Evolutionary conservation across 1,139 yeast genomes (phyloP).

Genomic region (Sugiyamaella paludigena): DNA sequence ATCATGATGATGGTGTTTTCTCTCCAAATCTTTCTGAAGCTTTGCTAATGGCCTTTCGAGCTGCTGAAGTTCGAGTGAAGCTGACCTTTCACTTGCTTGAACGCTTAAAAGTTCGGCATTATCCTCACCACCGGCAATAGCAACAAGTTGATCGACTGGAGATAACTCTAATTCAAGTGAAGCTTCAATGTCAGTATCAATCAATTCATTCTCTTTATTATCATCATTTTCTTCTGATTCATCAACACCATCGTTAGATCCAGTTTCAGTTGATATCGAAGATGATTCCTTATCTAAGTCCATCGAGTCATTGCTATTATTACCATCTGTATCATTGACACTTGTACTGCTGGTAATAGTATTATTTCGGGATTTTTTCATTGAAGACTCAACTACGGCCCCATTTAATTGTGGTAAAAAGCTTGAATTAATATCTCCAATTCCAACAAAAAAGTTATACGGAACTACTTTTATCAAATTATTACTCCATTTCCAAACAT

Average conservation of each 20-base stretch:
- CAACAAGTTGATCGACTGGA: constrained; percentile 28
- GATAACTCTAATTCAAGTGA: constrained; percentile 19
- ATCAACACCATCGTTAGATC: background rate
- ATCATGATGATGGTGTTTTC: constrained; percentile 40
- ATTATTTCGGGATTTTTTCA: constrained; percentile 13
- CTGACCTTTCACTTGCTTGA: constrained; percentile 53
- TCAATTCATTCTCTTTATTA: constrained; percentile 18
- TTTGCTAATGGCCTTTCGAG: constrained; percentile 80
- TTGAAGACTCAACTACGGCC: constrained; percentile 7
- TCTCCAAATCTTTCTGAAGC: constrained; percentile 71
- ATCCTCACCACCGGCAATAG: constrained; percentile 29
- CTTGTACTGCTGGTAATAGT: constrained; percentile 20
- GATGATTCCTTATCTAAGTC: constrained; percentile 7
- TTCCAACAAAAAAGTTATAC: constrained; percentile 92
- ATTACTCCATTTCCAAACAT: constrained; percentile 98
- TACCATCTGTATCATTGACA: constrained; percentile 28
- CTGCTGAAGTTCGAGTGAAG: constrained; percentile 63
- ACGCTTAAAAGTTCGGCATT: constrained; percentile 29
- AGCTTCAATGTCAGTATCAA: constrained; percentile 24
- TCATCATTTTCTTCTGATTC: constrained; percentile 1
- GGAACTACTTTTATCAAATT: constrained; percentile 91
- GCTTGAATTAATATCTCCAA: constrained; percentile 95
- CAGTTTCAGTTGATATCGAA: background rate
- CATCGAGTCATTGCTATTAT: constrained; percentile 2
- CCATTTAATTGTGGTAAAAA: constrained; percentile 70